phyloP scores from a whole-genome alignment of 257 asterid species.

The Penstemon davidsonii region DNA sequence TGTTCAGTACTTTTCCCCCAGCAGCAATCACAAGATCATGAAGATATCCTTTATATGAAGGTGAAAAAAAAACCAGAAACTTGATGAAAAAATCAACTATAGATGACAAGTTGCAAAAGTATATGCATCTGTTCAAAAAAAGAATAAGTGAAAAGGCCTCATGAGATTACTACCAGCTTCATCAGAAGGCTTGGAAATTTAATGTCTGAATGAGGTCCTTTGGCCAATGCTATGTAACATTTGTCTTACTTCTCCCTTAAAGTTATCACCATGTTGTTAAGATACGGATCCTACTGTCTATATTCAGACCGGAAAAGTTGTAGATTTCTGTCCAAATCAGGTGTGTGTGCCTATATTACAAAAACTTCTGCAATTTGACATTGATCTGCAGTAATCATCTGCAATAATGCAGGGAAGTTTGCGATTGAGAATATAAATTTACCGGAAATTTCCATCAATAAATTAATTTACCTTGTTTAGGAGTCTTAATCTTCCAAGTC shows the following conservation, averaged over 20 bases:
- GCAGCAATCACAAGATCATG: conserved; percentile 79
- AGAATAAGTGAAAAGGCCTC: too few relatives aligned
- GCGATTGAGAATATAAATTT: too few relatives aligned
- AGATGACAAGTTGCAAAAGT: too few relatives aligned
- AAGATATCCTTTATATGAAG: conserved; percentile 73
- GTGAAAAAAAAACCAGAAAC: conserved; percentile 47
- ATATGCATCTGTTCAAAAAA: too few relatives aligned
- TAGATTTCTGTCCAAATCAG: too few relatives aligned
- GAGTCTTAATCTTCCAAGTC: conserved; percentile 75
- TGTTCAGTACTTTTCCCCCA: conserved; percentile 74
- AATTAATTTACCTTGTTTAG: conserved; percentile 55
- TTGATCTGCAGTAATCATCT: too few relatives aligned
- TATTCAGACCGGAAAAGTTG: not conserved
- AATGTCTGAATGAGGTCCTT: not conserved
- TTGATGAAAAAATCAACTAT: too few relatives aligned
- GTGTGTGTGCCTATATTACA: too few relatives aligned
- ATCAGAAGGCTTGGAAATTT: not conserved
- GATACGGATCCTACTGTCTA: not conserved
- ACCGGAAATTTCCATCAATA: not conserved
- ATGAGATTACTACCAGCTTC: too few relatives aligned
- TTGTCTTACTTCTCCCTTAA: not conserved
- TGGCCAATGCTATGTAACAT: not conserved
- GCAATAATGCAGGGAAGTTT: too few relatives aligned
- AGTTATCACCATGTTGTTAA: not conserved
- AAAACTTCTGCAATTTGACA: too few relatives aligned